Evolutionary conservation across 2,329 filamentous ascomycete genomes (phyloP).

Genomic region (Samsoniella hepiali): DNA sequence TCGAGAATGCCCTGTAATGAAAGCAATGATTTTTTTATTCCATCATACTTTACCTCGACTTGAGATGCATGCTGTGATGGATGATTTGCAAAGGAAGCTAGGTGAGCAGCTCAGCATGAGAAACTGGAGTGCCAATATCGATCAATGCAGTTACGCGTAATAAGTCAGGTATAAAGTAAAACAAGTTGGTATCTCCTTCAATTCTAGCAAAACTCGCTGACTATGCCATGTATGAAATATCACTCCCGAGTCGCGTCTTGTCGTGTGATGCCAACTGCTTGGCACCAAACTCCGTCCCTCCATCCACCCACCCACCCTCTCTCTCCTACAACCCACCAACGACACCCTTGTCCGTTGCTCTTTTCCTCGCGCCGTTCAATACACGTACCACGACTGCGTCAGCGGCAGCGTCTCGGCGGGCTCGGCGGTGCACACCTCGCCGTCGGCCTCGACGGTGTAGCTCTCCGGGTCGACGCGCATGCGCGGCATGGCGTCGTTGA

Average conservation of each 20-base stretch:
- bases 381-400: slow-evolving; percentile 74
- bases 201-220: slow-evolving; percentile 8
- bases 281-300: too few relatives aligned
- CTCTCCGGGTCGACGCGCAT: slow-evolving; percentile 92
- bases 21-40: slow-evolving; percentile 28
- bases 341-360: neutral
- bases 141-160: neutral
- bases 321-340: neutral
- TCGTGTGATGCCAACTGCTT: neutral
- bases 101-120: too few relatives aligned
- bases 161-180: neutral
- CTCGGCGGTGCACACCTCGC: slow-evolving; percentile 67
- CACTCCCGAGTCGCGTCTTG: neutral
- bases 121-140: neutral
- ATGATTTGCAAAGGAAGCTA: too few relatives aligned
- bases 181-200: neutral
- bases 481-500: slow-evolving; percentile 75
- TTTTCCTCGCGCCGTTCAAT: slow-evolving; percentile 41
- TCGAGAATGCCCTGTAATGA: slow-evolving; percentile 26
- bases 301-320: neutral
- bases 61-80: too few relatives aligned
- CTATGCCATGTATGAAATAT: neutral
- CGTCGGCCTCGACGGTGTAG: slow-evolving; percentile 85
- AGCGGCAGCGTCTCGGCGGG: slow-evolving; percentile 70
- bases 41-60: neutral